Percentiles rank a stretch among this genome's conserved stretches.
These are phyloP conservation scores for Trichophyton mentagrophytes DNA, from an alignment of 2,329 filamentous ascomycete genomes.

Conservation along the genomic window DNA sequence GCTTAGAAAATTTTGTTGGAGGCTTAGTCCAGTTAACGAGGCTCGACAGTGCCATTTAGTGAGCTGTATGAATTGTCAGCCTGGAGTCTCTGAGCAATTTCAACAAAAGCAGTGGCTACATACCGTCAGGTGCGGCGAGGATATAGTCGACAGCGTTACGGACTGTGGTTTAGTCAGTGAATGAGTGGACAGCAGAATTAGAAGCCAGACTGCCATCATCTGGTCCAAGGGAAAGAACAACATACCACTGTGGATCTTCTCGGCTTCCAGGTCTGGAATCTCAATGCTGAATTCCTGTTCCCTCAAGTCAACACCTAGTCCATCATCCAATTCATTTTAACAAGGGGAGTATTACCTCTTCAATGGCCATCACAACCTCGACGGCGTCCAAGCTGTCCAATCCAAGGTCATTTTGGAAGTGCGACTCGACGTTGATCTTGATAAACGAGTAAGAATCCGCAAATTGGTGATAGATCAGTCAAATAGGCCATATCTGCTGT, in stretches of 20 bases:
- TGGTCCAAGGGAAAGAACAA: constrained; percentile 11
- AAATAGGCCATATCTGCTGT: neutral
- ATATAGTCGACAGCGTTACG: constrained; percentile 94
- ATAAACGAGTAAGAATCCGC: constrained; percentile 10
- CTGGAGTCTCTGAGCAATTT: constrained; percentile 17
- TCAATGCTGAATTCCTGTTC: constrained; percentile 72
- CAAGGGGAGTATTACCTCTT: constrained; percentile 56
- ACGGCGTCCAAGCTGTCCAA: constrained; percentile 96
- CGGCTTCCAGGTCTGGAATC: constrained; percentile 95
- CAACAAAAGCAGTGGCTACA: constrained; percentile 33
- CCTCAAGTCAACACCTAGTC: constrained; percentile 9
- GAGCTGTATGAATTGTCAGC: constrained; percentile 16
- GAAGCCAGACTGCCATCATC: neutral
- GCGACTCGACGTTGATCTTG: constrained; percentile 68
- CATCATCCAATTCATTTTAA: constrained; percentile 6
- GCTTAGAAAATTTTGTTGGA: neutral
- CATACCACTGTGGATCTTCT: constrained; percentile 86
- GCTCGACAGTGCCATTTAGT: constrained; percentile 7
- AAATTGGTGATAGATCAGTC: neutral
- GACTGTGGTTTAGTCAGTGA: constrained; percentile 41
- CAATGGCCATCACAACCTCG: constrained; percentile 99
- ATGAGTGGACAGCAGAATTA: neutral
- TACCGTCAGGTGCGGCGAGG: constrained; percentile 79
- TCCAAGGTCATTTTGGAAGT: constrained; percentile 95
- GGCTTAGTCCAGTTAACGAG: neutral